phyloP scores from a whole-genome alignment of 2,329 filamentous ascomycete species.

The Atkinsonella texensis region DNA sequence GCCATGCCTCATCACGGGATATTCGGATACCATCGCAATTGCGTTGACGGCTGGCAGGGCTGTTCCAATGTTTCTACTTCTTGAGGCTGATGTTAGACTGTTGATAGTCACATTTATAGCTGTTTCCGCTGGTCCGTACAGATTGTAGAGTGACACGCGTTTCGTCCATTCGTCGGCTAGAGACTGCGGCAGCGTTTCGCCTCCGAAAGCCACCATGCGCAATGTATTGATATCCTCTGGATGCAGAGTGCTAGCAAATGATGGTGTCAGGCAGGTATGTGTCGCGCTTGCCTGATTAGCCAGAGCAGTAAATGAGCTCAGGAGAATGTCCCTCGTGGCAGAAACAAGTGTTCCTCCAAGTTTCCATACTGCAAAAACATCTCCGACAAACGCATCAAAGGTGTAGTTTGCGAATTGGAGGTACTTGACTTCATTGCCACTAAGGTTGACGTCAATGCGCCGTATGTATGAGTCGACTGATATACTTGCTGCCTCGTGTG shows the following conservation, averaged over 20 bases:
- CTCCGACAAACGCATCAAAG: constrained; percentile 40
- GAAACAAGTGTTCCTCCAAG: constrained; percentile 49
- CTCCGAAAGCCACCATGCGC: constrained; percentile 46
- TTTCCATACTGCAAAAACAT: constrained; percentile 52
- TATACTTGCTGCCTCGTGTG: constrained; percentile 21
- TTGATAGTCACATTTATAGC: constrained; percentile 17
- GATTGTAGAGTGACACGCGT: constrained; percentile 10
- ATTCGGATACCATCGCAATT: constrained; percentile 11
- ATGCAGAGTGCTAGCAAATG: constrained; percentile 43
- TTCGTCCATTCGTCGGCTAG: constrained; percentile 40
- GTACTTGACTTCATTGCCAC: constrained; percentile 16
- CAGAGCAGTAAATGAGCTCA: constrained; percentile 39
- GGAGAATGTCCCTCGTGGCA: constrained; percentile 41
- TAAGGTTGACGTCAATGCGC: neutral
- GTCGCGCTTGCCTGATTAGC: constrained; percentile 39
- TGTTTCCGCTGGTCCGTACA: constrained; percentile 17
- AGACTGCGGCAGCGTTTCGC: constrained; percentile 46
- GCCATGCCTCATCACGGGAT: constrained; percentile 39
- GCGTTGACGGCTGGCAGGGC: constrained; percentile 11
- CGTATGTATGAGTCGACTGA: constrained; percentile 8
- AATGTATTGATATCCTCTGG: constrained; percentile 32
- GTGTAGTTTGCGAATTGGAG: constrained; percentile 25
- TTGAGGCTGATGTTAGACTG: constrained; percentile 9
- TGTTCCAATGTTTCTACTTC: constrained; percentile 13
- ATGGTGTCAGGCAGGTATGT: constrained; percentile 50